Conservation (phyloP, 2,329 filamentous ascomycete species). For the Colletotrichum kahawae region DNA sequence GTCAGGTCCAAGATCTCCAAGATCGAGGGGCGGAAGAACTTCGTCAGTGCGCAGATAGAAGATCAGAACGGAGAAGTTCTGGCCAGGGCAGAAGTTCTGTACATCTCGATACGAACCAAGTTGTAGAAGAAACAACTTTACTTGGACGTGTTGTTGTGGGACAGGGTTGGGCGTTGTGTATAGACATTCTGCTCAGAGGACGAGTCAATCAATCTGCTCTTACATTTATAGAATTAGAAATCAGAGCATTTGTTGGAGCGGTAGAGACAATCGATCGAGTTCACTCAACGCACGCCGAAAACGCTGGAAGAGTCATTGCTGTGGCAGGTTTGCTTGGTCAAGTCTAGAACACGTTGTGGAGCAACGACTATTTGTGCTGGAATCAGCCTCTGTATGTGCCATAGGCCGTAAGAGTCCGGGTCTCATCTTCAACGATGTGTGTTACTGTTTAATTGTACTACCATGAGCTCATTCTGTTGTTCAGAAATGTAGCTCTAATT, state of each 20-base stretch:
- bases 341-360: neutral
- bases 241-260: neutral
- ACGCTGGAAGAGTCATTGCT: accelerated
- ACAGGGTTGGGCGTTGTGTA: neutral
- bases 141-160: neutral
- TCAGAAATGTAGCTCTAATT: accelerated
- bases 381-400: neutral
- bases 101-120: conserved; percentile 12
- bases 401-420: neutral
- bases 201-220: neutral
- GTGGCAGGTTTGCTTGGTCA: neutral
- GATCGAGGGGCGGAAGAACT: conserved; percentile 39
- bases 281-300: neutral
- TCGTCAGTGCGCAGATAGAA: conserved; percentile 34
- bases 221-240: neutral
- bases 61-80: conserved; percentile 35
- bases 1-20: conserved; percentile 35
- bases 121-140: neutral
- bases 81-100: conserved; percentile 28
- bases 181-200: neutral
- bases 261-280: neutral
- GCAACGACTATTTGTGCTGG: neutral
- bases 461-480: neutral
- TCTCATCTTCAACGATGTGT: neutral
- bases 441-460: neutral